Evolutionary conservation across 2,329 filamentous ascomycete species (phyloP), one percentile per base, ranked within the genome.

Genomic region (Penicillium sp.): DNA sequence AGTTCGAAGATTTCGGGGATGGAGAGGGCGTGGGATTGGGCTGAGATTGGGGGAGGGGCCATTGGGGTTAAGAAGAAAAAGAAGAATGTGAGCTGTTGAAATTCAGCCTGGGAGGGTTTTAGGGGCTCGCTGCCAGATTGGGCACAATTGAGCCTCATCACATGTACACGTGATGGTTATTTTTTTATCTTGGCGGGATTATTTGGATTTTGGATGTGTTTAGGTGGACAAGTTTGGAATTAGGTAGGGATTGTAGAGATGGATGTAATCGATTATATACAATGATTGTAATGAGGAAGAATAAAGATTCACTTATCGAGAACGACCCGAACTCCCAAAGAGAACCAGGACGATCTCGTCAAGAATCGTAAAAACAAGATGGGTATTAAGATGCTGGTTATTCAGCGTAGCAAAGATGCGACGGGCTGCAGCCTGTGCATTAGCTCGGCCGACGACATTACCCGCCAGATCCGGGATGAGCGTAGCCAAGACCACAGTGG

Each of bases 381-480:
- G 89, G 48, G 86, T 82, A 73, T 97, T 97, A 65, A 99, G 80
- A 63, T 91, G 83, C 58, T 86, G 83, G 76, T 97, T 99, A 75
- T 99, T 99, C 66, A 97, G 80, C 46, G 90, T 92, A 10, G 92
- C 93, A 78, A 95, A 91, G 48, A 97, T 85, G 68, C 93, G 89
- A 66, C 93, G 84, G 62, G 92, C 93, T 23, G 94, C 94, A 56
- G 89, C 89, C 73, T 95, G 90, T 17, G 95, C 94, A 78, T 99
- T 99, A 43, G 88, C 85, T 68, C 92, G 85, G 5, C 94, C 94
- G 17, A 99, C 95, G 7, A 99, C 95, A 75, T 90, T 96, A 8
- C 89, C 92, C 9, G 91, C 93, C 56, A 99, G 73, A 73, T 99
- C 94, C 2, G 94, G 94, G 21, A 99, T 82, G 50, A 99, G 82